Evolutionary conservation across 805 yeast species (phyloP), one percentile per base, ranked within the genome.

Genomic region (Hanseniaspora taiwanica): DNA sequence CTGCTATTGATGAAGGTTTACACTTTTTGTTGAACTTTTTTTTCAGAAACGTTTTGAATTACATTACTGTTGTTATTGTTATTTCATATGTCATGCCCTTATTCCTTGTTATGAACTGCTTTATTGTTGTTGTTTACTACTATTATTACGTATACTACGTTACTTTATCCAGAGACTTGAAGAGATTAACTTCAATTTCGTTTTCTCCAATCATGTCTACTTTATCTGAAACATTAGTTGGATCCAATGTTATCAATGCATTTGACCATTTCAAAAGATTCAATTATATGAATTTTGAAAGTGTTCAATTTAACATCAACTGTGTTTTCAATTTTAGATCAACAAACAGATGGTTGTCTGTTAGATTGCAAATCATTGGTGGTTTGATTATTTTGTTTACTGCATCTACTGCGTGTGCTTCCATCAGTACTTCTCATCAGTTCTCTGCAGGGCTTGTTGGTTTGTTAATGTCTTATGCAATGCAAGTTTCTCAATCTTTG

Each of bases 181-280:
- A 81, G 54, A 71, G 95, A 51, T 63, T 84, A 39, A 74, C 72
- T 36, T 75, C 81, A 40, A 67, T 76, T 18, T 69, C 89, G 4
- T 69, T 74, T 51, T 74, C 83, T 42, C 95, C 95, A 2, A 75
- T 84, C 14, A 81, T 72, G 63, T 81, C 94, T 0, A 85, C 81
- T 48, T 68, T 86, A 46, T 87, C 82, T 53, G 96, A 86, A 53
- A 76, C 86, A 2, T 60, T 86, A 37, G 70, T 69, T 24, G 96
- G 96, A 10, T 72, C 79, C 18, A 74, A 76, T 37, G 86, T 93
- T 1, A 76, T 86, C 42, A 66, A 80, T 36, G 95, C 95, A 0
- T 87, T 71, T 52, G 64, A 68, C n/a, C 93, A 84, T 47, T 59
- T 59, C 21, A 67, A 64, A 4, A 65, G 93, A 42, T 86, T 85